phyloP scores from a whole-genome alignment of 495 filamentous ascomycete species.

The Penicillium egyptiacum region DNA sequence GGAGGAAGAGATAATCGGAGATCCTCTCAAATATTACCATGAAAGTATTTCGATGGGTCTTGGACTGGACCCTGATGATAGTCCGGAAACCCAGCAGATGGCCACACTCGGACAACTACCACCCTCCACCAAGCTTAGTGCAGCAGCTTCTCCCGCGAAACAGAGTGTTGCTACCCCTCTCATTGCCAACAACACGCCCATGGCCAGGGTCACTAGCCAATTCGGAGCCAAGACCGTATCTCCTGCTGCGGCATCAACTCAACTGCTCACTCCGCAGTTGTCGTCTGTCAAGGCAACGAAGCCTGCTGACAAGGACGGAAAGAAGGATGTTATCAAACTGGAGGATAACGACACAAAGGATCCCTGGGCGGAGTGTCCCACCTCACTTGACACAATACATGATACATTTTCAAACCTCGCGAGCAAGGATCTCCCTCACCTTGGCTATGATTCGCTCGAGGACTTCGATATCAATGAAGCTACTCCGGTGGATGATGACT shows the following conservation, averaged over 20 bases:
- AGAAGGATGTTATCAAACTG: conserved; percentile 30
- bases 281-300: conserved; percentile 34
- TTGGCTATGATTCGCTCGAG: conserved; percentile 41
- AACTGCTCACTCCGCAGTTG: conserved; percentile 42
- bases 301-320: conserved; percentile 30
- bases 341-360: conserved; percentile 28
- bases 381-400: conserved; percentile 44
- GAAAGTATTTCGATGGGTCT: conserved; percentile 45
- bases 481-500: conserved; percentile 45
- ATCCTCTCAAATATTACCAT: conserved; percentile 48
- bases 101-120: conserved; percentile 15
- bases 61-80: conserved; percentile 34
- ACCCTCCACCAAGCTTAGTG: conserved; percentile 22
- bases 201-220: conserved; percentile 42
- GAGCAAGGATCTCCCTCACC: conserved; percentile 24
- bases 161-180: conserved; percentile 38
- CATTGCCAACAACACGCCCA: conserved; percentile 39
- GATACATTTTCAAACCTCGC: conserved; percentile 41
- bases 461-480: conserved; percentile 46
- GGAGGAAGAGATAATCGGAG: conserved; percentile 44
- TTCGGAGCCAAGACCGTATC: conserved; percentile 41
- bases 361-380: conserved; percentile 44
- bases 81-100: conserved; percentile 23
- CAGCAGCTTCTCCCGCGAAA: conserved; percentile 37
- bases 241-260: conserved; percentile 37